A percentile compares a stretch with the other conserved stretches of the same genome.
These are phyloP conservation scores for Ploettnerulaceae sp. DNA, from an alignment of 2,329 filamentous ascomycete genomes.

Conservation along the genomic window DNA sequence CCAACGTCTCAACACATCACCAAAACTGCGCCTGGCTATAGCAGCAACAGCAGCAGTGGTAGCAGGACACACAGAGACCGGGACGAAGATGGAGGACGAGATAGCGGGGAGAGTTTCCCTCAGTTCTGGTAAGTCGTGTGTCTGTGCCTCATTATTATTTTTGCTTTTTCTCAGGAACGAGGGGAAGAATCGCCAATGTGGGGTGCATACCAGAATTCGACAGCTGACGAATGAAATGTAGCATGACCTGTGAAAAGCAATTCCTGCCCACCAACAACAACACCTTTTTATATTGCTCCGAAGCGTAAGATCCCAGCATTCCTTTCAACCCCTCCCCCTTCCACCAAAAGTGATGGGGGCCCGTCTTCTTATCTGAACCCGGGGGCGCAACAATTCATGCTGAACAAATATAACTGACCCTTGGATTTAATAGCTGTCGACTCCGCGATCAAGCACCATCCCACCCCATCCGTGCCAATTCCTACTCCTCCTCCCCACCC, in stretches of 20 bases:
- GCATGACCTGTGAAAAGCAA: conserved; percentile 64
- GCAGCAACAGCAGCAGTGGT: conserved; percentile 11
- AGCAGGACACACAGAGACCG: conserved; percentile 17
- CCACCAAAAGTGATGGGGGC: too few relatives aligned
- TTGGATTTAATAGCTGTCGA: conserved; percentile 19
- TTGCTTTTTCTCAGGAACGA: conserved; percentile 8
- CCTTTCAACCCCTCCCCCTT: conserved; percentile 1
- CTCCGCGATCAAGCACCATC: conserved; percentile 28
- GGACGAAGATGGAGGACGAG: conserved; percentile 22
- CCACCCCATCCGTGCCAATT: conserved; percentile 17
- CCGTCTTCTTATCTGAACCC: too few relatives aligned
- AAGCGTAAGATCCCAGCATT: conserved; percentile 45
- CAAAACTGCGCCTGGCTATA: conserved; percentile 13
- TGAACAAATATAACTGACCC: neutral
- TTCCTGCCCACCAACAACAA: conserved; percentile 56
- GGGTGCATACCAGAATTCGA: conserved; percentile 8
- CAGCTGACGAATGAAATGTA: conserved; percentile 34
- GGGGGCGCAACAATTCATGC: too few relatives aligned
- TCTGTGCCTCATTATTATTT: neutral
- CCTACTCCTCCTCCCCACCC: conserved; percentile 32
- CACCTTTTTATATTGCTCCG: conserved; percentile 57
- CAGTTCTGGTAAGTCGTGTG: conserved; percentile 55
- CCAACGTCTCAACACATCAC: conserved; percentile 23
- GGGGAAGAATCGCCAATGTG: neutral
- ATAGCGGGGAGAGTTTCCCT: conserved; percentile 59